phyloP scores from a whole-genome alignment of 139 green algal species.

The Chlorella vulgaris region DNA sequence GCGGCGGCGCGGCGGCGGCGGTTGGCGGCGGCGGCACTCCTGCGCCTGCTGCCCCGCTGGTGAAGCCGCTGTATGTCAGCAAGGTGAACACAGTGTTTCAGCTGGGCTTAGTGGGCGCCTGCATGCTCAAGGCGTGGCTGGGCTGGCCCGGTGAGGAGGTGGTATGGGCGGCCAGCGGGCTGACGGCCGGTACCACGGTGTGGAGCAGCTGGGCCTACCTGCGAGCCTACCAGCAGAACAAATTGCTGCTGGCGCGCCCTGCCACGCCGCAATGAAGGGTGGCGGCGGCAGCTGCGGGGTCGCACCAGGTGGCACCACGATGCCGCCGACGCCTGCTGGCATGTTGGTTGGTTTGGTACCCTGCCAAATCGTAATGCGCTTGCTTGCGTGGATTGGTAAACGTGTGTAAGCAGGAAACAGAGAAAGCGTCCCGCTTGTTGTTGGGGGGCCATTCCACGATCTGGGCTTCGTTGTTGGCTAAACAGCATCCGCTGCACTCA shows the following conservation, averaged over 20 bases:
- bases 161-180: constrained; percentile 43
- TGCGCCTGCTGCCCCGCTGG: constrained; percentile 27
- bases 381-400: too few relatives aligned
- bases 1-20: background rate
- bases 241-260: constrained; percentile 33
- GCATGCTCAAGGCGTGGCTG: constrained; percentile 62
- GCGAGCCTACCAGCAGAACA: constrained; percentile 32
- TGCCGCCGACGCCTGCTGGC: too few relatives aligned
- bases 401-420: too few relatives aligned
- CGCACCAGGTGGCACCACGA: background rate
- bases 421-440: too few relatives aligned
- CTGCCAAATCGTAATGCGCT: too few relatives aligned
- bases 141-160: constrained; percentile 54
- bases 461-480: too few relatives aligned
- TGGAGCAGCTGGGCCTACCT: constrained; percentile 68
- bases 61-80: constrained; percentile 79
- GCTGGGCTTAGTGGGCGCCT: constrained; percentile 69
- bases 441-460: too few relatives aligned
- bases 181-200: constrained; percentile 64
- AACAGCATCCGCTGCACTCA: too few relatives aligned
- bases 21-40: background rate
- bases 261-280: background rate
- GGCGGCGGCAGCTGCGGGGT: background rate
- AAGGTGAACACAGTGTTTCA: constrained; percentile 86
- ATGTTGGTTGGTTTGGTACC: too few relatives aligned